phyloP scores from a whole-genome alignment of 805 yeast species.

The Tetrapisispora phaffii region DNA sequence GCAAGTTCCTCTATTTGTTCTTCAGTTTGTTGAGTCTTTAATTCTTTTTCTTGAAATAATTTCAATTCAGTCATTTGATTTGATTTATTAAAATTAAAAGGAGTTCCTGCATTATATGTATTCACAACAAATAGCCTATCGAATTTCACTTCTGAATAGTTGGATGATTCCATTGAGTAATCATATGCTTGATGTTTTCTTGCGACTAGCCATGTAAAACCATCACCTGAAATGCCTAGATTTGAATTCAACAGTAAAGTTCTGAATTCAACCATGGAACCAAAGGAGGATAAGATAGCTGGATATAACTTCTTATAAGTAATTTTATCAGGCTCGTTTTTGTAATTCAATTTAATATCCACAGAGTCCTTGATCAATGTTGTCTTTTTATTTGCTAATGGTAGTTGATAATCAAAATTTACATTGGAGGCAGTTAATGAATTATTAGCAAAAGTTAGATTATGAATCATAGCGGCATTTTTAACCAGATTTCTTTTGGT shows the following conservation, averaged over 20 bases:
- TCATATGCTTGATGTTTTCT: constrained; percentile 20
- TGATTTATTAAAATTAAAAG: constrained; percentile 53
- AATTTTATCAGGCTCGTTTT: constrained; percentile 28
- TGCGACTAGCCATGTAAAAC: constrained; percentile 83
- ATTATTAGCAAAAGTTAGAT: constrained; percentile 31
- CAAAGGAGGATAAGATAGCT: constrained; percentile 56
- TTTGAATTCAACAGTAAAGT: constrained; percentile 63
- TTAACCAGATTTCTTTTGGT: constrained; percentile 28
- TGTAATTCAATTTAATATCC: constrained; percentile 10
- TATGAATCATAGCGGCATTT: constrained; percentile 33
- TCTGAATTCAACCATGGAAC: constrained; percentile 66
- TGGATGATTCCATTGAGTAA: neutral
- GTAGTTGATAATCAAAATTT: constrained; percentile 25
- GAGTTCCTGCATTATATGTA: constrained; percentile 86
- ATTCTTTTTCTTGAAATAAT: neutral
- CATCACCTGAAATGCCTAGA: constrained; percentile 71
- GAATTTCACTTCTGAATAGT: constrained; percentile 17
- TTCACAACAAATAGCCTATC: constrained; percentile 58
- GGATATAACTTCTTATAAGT: constrained; percentile 30
- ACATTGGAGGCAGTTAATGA: constrained; percentile 22
- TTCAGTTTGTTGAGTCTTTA: neutral
- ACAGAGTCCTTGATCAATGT: constrained; percentile 32
- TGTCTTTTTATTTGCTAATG: neutral
- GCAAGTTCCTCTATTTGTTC: constrained; percentile 1
- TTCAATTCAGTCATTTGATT: constrained; percentile 25